phyloP scores from a whole-genome alignment of 1,284 basidiomycete genomes.

The Malassezia arunalokei region DNA sequence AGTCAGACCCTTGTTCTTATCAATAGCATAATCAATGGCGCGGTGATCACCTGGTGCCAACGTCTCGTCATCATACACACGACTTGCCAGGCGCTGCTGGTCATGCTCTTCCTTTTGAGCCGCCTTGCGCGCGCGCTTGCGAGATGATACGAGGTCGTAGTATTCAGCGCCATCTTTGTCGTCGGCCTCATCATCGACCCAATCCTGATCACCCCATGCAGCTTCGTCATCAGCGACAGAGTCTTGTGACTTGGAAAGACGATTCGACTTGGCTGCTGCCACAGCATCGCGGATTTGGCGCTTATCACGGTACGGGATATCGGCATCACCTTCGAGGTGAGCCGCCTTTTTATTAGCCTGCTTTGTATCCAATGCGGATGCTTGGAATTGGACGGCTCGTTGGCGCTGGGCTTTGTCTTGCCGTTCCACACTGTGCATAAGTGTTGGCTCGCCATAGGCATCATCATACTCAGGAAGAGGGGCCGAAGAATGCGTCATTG shows the following conservation, averaged over 20 bases:
- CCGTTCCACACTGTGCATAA: conserved; percentile 26
- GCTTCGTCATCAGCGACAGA: conserved; percentile 19
- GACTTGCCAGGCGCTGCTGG: conserved; percentile 24
- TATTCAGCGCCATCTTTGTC: conserved; percentile 25
- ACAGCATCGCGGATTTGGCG: conserved; percentile 36
- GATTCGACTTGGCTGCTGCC: conserved; percentile 30
- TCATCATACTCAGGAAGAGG: conserved; percentile 5
- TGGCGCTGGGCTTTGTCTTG: conserved; percentile 34
- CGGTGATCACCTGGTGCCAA: conserved; percentile 40
- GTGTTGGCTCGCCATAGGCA: conserved; percentile 33
- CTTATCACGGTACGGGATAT: conserved; percentile 43
- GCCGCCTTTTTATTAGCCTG: conserved; percentile 17
- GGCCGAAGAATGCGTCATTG: background rate
- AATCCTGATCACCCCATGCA: conserved; percentile 39
- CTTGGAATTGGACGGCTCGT: conserved; percentile 39
- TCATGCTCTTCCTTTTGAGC: conserved; percentile 40
- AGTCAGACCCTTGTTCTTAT: conserved; percentile 43
- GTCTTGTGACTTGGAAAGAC: conserved; percentile 18
- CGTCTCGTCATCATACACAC: conserved; percentile 29
- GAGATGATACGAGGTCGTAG: conserved; percentile 36
- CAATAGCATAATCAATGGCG: conserved; percentile 38
- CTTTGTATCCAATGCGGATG: conserved; percentile 20
- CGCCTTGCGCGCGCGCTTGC: conserved; percentile 23
- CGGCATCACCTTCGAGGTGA: conserved; percentile 36
- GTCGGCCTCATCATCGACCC: conserved; percentile 11